These are phyloP conservation scores for Nectriaceae sp. DNA, from an alignment of 2,329 filamentous ascomycete species.

Conservation along the genomic window DNA sequence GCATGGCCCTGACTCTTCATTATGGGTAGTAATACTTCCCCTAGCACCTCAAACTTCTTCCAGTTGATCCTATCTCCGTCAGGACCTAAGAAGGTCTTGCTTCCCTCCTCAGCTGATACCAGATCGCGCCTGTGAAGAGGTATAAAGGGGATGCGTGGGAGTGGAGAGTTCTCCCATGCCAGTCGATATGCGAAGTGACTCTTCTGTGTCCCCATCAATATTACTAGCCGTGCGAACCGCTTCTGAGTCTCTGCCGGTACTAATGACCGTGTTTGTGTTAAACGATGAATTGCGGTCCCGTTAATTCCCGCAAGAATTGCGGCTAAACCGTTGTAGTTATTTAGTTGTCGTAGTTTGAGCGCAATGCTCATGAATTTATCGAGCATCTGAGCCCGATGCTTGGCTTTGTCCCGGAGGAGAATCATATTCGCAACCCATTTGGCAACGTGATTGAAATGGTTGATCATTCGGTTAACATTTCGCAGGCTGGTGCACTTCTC, in stretches of 20 bases:
- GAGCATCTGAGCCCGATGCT: conserved; percentile 86
- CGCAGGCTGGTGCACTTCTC: conserved; percentile 75
- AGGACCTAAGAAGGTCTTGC: conserved; percentile 80
- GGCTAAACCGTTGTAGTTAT: conserved; percentile 97
- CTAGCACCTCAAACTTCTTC: conserved; percentile 97
- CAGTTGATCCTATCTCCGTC: conserved; percentile 83
- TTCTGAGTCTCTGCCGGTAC: conserved; percentile 73
- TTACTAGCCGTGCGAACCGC: conserved; percentile 83
- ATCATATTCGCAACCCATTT: conserved; percentile 84
- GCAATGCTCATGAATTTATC: conserved; percentile 97
- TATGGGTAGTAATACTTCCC: conserved; percentile 85
- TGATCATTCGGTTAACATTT: conserved; percentile 93
- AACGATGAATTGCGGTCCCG: conserved; percentile 80
- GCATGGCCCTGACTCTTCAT: conserved; percentile 88
- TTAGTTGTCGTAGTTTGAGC: conserved; percentile 80
- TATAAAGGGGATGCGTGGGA: conserved; percentile 90
- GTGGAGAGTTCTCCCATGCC: conserved; percentile 92
- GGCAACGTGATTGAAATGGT: conserved; percentile 85
- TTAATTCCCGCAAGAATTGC: conserved; percentile 93
- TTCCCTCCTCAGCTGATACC: conserved; percentile 89
- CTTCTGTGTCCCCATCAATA: conserved; percentile 91
- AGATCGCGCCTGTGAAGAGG: conserved; percentile 88
- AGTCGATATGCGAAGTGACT: conserved; percentile 94
- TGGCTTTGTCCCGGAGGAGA: conserved; percentile 89
- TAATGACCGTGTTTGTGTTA: conserved; percentile 76